phyloP scores from a whole-genome alignment of 139 green algal genomes.

The Auxenochlorella protothecoides region DNA sequence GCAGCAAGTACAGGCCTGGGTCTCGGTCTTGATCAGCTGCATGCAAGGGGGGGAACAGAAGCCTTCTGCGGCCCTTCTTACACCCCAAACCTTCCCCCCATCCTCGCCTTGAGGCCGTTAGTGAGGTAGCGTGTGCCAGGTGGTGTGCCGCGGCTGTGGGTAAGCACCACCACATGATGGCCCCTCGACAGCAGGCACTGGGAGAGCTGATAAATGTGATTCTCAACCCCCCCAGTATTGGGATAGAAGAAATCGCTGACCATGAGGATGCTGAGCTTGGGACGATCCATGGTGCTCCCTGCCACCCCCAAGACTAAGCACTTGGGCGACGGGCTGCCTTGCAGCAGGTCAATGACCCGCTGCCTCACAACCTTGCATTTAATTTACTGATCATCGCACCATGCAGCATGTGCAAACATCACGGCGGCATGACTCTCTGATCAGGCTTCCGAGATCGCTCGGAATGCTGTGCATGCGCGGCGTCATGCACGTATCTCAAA shows the following conservation, averaged over 20 bases:
- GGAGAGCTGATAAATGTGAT: conserved; percentile 89
- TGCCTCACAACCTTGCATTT: too few species aligned
- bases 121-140: conserved; percentile 74
- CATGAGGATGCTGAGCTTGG: conserved; percentile 52
- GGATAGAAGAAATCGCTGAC: conserved; percentile 97
- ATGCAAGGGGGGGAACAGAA: not conserved
- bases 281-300: not conserved
- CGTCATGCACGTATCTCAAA: too few species aligned
- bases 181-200: conserved; percentile 74
- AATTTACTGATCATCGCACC: too few species aligned
- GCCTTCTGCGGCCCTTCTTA: not conserved
- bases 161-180: conserved; percentile 77
- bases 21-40: conserved; percentile 19
- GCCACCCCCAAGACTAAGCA: not conserved
- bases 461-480: too few species aligned
- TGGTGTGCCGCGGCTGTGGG: conserved; percentile 62
- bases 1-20: too few species aligned
- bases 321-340: too few species aligned
- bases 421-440: too few species aligned
- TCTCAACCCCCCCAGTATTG: conserved; percentile 90
- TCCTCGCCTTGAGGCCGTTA: conserved; percentile 81
- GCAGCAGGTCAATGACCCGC: too few species aligned
- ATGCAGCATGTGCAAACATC: not conserved
- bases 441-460: too few species aligned
- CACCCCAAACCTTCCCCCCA: not conserved